Evolutionary conservation across 768 basidiomycete genomes (phyloP).

Genomic region (Hypsizygus marmoreus): DNA sequence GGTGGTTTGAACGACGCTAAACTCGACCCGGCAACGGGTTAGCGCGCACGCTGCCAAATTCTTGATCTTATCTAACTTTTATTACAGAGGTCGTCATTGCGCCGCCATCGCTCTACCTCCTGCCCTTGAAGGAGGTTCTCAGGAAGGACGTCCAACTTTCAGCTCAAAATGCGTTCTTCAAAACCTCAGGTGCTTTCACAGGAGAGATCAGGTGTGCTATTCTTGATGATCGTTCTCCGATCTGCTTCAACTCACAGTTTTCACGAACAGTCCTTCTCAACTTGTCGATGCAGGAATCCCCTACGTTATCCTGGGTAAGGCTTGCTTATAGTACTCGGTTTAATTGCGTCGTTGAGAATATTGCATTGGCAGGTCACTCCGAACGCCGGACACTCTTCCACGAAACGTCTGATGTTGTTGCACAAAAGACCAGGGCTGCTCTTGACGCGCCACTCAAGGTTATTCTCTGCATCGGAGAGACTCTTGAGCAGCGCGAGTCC

Average conservation of each 20-base stretch:
- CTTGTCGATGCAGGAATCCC: constrained; percentile 84
- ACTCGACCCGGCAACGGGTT: constrained; percentile 78
- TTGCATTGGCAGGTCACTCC: constrained; percentile 67
- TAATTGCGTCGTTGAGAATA: background rate
- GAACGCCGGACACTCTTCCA: constrained; percentile 93
- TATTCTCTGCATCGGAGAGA: constrained; percentile 97
- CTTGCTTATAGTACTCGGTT: background rate
- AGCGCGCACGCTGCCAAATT: constrained; percentile 17
- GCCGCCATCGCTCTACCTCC: constrained; percentile 86
- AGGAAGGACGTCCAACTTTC: background rate
- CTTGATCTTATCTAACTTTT: constrained; percentile 16
- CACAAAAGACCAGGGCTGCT: constrained; percentile 84
- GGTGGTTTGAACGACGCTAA: constrained; percentile 74
- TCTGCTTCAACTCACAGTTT: background rate
- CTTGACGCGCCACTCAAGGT: constrained; percentile 75
- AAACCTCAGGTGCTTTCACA: constrained; percentile 54
- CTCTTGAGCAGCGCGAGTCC: constrained; percentile 82
- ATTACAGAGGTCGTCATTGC: constrained; percentile 87
- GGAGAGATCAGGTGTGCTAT: constrained; percentile 86
- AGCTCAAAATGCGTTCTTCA: background rate
- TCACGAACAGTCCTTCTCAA: constrained; percentile 64
- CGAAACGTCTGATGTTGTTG: constrained; percentile 82
- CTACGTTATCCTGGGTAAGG: constrained; percentile 86
- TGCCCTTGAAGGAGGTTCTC: constrained; percentile 59
- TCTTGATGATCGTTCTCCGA: background rate